Conservation (phyloP, 2,329 filamentous ascomycete genomes). For the Neofusicoccum cordaticola region DNA sequence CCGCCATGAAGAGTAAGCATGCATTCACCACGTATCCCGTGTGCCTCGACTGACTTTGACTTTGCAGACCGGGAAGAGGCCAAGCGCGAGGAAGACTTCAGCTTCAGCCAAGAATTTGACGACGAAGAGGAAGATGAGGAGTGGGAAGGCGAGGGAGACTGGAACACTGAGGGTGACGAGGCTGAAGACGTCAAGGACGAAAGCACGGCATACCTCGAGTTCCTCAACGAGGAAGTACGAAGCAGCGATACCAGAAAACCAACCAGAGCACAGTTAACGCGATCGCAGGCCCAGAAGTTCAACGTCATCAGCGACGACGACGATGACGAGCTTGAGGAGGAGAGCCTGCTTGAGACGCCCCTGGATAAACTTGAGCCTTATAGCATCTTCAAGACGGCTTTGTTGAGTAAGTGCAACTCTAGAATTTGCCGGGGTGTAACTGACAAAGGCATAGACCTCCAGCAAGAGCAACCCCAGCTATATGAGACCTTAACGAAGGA, state of each 20-base stretch:
- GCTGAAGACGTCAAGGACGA: constrained; percentile 75
- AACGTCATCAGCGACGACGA: constrained; percentile 70
- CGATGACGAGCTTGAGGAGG: constrained; percentile 89
- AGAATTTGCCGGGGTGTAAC: constrained; percentile 9
- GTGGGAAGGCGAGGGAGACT: constrained; percentile 74
- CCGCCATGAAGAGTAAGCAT: constrained; percentile 74
- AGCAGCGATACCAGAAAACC: background rate
- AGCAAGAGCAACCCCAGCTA: constrained; percentile 86
- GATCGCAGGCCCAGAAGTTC: constrained; percentile 74
- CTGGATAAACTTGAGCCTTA: constrained; percentile 96
- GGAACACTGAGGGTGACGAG: constrained; percentile 64
- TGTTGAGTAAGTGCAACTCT: constrained; percentile 68
- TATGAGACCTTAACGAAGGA: constrained; percentile 78
- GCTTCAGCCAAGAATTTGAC: constrained; percentile 68
- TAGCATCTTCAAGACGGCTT: constrained; percentile 75
- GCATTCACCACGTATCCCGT: background rate
- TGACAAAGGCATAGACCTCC: constrained; percentile 62
- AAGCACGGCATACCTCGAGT: constrained; percentile 90
- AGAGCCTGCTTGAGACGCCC: constrained; percentile 86
- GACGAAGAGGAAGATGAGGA: constrained; percentile 75
- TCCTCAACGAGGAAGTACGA: constrained; percentile 82
- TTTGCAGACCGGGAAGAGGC: constrained; percentile 81
- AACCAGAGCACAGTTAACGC: constrained; percentile 14
- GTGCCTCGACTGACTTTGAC: constrained; percentile 23
- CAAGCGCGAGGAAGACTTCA: constrained; percentile 77